phyloP scores from a whole-genome alignment of 1,139 yeast genomes.

The Spathaspora jeffriesii region DNA sequence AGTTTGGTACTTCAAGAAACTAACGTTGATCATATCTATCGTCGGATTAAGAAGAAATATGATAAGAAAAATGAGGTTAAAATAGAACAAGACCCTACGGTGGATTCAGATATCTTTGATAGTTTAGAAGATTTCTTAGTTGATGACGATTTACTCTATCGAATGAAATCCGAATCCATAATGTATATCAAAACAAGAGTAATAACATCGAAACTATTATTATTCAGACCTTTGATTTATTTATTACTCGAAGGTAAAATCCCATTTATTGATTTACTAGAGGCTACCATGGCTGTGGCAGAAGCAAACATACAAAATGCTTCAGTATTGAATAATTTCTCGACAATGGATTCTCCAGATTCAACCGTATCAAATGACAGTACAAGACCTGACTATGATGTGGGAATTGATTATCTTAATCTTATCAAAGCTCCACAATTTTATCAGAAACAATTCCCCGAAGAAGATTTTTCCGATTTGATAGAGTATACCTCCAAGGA shows the following conservation, averaged over 20 bases:
- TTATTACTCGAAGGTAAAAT: conserved; percentile 34
- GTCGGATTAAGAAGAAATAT: conserved; percentile 27
- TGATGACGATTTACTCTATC: conserved; percentile 34
- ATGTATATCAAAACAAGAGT: conserved; percentile 43
- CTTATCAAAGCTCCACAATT: conserved; percentile 29
- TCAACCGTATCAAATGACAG: conserved; percentile 4
- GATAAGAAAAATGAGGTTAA: conserved; percentile 15
- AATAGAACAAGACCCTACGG: conserved; percentile 5
- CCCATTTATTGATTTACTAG: conserved; percentile 22
- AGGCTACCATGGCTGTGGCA: conserved; percentile 23
- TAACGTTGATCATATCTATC: conserved; percentile 34
- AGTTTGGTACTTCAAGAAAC: conserved; percentile 34
- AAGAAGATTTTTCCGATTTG: conserved; percentile 34
- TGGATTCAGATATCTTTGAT: conserved; percentile 18
- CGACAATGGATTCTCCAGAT: conserved; percentile 11
- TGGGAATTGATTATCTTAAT: conserved; percentile 24
- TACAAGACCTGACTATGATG: conserved; percentile 6
- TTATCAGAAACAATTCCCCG: conserved; percentile 28
- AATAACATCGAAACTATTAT: conserved; percentile 29
- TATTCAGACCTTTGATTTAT: conserved; percentile 39
- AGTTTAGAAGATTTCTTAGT: conserved; percentile 34
- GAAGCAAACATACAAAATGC: conserved; percentile 6
- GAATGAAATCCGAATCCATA: conserved; percentile 39
- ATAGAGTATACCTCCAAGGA: conserved; percentile 17
- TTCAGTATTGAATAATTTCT: conserved; percentile 3